phyloP scores from a whole-genome alignment of 495 filamentous ascomycete species.

The Trichoderma erinaceum region DNA sequence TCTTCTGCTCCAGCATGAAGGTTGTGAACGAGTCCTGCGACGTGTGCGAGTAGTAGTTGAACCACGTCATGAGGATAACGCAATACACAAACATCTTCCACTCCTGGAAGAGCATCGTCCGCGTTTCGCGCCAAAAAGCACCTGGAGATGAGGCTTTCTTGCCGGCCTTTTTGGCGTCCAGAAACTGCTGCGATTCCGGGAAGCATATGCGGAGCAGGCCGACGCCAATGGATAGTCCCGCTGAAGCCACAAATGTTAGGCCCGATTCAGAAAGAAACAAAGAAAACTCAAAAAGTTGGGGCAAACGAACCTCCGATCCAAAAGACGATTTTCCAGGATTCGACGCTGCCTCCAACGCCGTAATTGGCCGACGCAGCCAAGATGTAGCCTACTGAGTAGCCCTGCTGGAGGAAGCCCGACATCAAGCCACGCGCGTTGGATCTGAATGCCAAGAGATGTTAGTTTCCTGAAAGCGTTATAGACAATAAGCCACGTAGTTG shows the following conservation, averaged over 20 bases:
- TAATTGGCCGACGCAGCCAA: conserved; percentile 66
- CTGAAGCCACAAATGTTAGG: conserved; percentile 36
- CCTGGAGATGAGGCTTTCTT: conserved; percentile 40
- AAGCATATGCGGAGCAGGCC: conserved; percentile 59
- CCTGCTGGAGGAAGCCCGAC: conserved; percentile 72
- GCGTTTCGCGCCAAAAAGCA: conserved; percentile 57
- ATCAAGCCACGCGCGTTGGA: conserved; percentile 63
- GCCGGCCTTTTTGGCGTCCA: conserved; percentile 53
- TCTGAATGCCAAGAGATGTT: conserved; percentile 20
- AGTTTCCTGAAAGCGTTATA: not conserved
- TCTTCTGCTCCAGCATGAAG: conserved; percentile 63
- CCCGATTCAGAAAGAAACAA: not conserved
- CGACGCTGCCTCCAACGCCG: conserved; percentile 50
- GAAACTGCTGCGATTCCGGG: conserved; percentile 65
- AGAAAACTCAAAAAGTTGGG: not conserved
- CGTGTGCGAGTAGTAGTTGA: conserved; percentile 54
- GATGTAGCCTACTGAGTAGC: conserved; percentile 70
- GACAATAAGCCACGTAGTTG: not conserved
- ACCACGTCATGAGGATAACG: conserved; percentile 63
- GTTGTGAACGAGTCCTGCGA: conserved; percentile 74
- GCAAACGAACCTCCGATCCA: conserved; percentile 30
- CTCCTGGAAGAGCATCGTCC: conserved; percentile 56
- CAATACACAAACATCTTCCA: conserved; percentile 69
- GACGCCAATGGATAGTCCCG: conserved; percentile 57
- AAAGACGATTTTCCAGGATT: conserved; percentile 61